Evolutionary conservation across 2,329 filamentous ascomycete genomes (phyloP), one percentile per base, ranked within the genome.

Genomic region (Endocalyx cinctus): DNA sequence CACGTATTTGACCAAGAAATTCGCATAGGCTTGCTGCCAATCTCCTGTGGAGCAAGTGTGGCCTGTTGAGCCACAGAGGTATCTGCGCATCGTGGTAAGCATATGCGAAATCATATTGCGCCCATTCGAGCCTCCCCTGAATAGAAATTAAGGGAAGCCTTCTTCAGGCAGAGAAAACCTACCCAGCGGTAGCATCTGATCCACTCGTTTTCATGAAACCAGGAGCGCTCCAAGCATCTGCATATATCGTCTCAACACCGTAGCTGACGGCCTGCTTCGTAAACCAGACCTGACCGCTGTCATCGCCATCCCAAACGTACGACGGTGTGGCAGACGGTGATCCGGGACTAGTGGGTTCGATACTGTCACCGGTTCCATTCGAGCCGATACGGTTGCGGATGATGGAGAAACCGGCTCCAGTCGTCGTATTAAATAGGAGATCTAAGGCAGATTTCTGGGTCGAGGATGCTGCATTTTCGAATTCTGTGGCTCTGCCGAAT

Each of bases 281-380:
- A 26, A 77, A 57, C 51, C 60, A 74, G 6, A 76, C 48, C 54
- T 76, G 72, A 4, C 68, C 67, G 11, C 51, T 47, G 37, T 72
- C 65, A 35, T 69, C 62, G 7, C 52, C 53, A 39, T 70, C 64
- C 57, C 65, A 70, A 5, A 52, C 46, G 36, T 72, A 73, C 7
- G 54, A 50, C 2, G 67, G 64, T 11, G 52, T 53, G 2, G 55
- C 58, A 4, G 39, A 54, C 2, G 67, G 62, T 3, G 54, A 55
- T 3, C 67, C 66, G 2, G 67, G 66, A 34, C 53, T 63, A 23
- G 47, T 63, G 3, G 67, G 67, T 25, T 65, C 51, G 37, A 72
- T 66, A 30, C 53, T 55, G 26, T 55, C 51, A 15, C 31, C 47
- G 6, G 29, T 48, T 6, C 46, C 47, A 3, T 52, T 52, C 5